Conservation (phyloP, 2,329 filamentous ascomycete genomes). For the Cladophialophora exuberans region DNA sequence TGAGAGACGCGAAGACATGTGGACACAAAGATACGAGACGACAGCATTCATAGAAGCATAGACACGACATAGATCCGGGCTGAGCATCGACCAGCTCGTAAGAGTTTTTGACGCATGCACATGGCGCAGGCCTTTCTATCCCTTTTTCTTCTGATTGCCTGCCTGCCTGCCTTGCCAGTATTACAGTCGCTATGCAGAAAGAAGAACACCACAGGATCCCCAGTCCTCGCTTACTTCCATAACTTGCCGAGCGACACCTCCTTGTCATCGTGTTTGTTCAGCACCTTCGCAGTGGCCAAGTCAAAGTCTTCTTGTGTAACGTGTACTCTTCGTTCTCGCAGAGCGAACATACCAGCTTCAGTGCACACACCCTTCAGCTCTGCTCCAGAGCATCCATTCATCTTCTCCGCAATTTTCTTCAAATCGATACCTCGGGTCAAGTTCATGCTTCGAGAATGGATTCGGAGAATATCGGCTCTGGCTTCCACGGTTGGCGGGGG, state of each 20-base stretch:
- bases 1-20: neutral
- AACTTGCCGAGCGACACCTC: conserved; percentile 87
- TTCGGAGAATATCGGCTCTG: conserved; percentile 93
- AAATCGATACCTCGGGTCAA: conserved; percentile 95
- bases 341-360: conserved; percentile 96
- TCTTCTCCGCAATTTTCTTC: conserved; percentile 98
- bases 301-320: conserved; percentile 99
- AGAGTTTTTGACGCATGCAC: neutral
- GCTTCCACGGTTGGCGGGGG: conserved; percentile 96
- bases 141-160: conserved; percentile 10
- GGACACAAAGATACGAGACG: neutral
- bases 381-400: conserved; percentile 97
- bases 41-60: conserved; percentile 11
- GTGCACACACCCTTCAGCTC: conserved; percentile 99
- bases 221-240: conserved; percentile 64
- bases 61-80: neutral
- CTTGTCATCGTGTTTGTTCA: conserved; percentile 99
- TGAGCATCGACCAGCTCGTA: neutral
- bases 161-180: conserved; percentile 6
- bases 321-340: conserved; percentile 92
- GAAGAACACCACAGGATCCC: conserved; percentile 2
- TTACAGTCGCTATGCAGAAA: conserved; percentile 24
- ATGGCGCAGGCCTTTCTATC: neutral
- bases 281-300: conserved; percentile 95
- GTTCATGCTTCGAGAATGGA: conserved; percentile 98